Evolutionary conservation across 108 stramenopile species (phyloP).

Genomic region (Pseudonitzschia delicatissima): DNA sequence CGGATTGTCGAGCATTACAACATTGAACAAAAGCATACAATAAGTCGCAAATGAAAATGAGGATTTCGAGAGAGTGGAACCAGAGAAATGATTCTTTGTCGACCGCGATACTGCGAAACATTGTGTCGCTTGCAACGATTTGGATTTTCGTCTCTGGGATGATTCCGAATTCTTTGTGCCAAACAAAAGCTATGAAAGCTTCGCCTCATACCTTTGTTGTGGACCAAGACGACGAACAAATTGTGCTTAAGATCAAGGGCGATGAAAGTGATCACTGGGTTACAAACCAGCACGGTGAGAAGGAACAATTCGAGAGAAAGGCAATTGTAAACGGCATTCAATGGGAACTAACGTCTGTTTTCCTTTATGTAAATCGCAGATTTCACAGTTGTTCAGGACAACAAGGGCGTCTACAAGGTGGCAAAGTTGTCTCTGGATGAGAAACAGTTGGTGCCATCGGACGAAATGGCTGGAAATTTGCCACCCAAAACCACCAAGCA

Average conservation of each 20-base stretch:
- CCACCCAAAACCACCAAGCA: neutral
- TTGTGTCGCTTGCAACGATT: neutral
- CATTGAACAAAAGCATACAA: too few relatives aligned
- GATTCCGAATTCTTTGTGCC: neutral
- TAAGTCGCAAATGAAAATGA: too few relatives aligned
- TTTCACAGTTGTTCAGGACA: neutral
- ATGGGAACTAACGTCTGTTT: too few relatives aligned
- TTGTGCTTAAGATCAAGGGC: constrained; percentile 7
- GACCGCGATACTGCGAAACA: neutral
- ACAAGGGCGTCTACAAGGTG: neutral
- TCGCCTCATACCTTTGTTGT: constrained; percentile 9
- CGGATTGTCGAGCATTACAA: too few relatives aligned
- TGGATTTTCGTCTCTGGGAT: neutral
- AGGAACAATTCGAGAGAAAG: neutral
- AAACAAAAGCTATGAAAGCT: constrained; percentile 5
- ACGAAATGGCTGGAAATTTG: neutral
- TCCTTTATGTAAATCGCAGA: neutral
- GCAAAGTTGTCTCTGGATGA: constrained; percentile 1
- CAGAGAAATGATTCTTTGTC: too few relatives aligned
- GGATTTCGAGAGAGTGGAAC: too few relatives aligned
- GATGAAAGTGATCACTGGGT: constrained; percentile 7
- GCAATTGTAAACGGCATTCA: neutral
- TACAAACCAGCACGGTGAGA: neutral
- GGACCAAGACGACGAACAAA: neutral
- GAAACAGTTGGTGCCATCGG: neutral